Conservation (phyloP, 23 red algal genomes). For the Gracilaria domingensis region DNA sequence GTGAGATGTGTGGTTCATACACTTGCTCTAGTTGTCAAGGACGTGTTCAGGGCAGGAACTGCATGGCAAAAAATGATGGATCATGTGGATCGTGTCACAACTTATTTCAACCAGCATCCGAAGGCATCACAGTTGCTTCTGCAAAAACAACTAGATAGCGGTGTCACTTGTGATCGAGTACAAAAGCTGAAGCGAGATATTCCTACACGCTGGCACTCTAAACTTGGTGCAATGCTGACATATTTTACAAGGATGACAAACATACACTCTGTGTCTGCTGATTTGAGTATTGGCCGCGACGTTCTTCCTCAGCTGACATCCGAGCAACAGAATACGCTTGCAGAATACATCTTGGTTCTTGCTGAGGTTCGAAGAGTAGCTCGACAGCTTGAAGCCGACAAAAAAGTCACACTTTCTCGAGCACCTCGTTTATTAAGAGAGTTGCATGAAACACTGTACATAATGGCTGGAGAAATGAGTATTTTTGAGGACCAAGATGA, state of each 20-base stretch:
- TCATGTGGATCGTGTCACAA: too few species aligned
- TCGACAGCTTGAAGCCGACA: too few species aligned
- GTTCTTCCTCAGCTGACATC: background rate
- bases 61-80: too few species aligned
- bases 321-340: background rate
- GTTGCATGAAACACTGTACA: too few species aligned
- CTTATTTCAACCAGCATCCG: constrained; percentile 22
- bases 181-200: constrained; percentile 17
- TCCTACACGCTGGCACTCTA: too few species aligned
- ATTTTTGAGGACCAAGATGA: background rate
- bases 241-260: background rate
- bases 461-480: too few species aligned
- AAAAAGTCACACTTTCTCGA: too few species aligned
- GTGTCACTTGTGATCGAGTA: background rate
- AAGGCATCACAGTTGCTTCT: background rate
- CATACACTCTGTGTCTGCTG: background rate
- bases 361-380: too few species aligned
- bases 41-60: too few species aligned
- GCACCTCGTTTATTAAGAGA: too few species aligned
- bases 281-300: background rate
- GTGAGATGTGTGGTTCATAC: background rate
- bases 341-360: too few species aligned
- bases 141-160: background rate
- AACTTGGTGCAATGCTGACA: constrained; percentile 28
- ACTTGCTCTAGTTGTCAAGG: too few species aligned